Evolutionary conservation across 768 basidiomycete species (phyloP), one percentile per base, ranked within the genome.

Genomic region (Pleurotus tuber-regium): DNA sequence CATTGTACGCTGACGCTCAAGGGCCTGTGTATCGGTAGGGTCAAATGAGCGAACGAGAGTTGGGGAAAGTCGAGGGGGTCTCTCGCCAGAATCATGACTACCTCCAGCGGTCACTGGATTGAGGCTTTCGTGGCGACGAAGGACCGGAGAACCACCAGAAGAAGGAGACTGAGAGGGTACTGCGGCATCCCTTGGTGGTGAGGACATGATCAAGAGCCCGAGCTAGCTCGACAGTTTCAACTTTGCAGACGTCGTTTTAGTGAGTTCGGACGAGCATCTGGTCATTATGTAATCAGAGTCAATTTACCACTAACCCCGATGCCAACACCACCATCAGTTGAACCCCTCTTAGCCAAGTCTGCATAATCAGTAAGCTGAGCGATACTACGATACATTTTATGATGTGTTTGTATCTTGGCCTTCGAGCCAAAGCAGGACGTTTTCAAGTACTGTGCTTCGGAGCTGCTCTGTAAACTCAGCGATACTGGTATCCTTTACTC

Each of bases 1-100:
- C 86, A 97, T 90, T 4, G 91, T 84, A 29, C 89, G 80, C 73
- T 98, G 94, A 16, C 94, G 83, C 66, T 97, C 93, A 50, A 85
- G 75, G 16, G 82, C 82, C 48, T 89, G 81, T 0, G 87, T 83
- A 62, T 90, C 86, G 71, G 84, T 77, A 8, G 77, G 79, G 63
- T 89, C 84, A 54, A 79, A 77, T 7, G 86, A 76, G 36, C 86
- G 79, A 1, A 69, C 63, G 12, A 87, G 66, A 2, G 81, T 82
- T 0, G 89, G 87, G 1, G 87, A 87, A 51, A 74, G 76, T 19
- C 84, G 76, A 42, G 77, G 64, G 1, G 71, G 76, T 4, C 70
- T 54, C 33, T 65, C 63, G 21, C 62, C 56, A 36, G 82, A 75
- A 53, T 70, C 67, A 47, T 71, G 60, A 33, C 74, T 70, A 42